Conservation (phyloP, 176 grass and related monocot genomes). For the Rhynchospora breviuscula region DNA sequence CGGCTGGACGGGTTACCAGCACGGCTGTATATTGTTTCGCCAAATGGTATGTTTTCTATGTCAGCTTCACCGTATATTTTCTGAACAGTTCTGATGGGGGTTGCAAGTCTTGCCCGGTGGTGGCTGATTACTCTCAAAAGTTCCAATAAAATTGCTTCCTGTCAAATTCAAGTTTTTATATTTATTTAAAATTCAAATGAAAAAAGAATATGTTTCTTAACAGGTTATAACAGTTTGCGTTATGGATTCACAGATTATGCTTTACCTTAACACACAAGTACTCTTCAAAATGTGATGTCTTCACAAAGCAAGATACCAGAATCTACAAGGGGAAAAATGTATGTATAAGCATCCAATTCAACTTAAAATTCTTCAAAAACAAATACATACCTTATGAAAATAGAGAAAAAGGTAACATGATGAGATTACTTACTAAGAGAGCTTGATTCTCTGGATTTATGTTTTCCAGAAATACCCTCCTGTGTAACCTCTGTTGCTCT, state of each 20-base stretch:
- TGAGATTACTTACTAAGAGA: constrained; percentile 61
- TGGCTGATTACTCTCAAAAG: constrained; percentile 97
- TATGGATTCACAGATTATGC: background rate
- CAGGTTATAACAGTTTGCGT: background rate
- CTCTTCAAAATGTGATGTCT: constrained; percentile 91
- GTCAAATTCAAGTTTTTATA: constrained; percentile 14
- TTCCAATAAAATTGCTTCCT: constrained; percentile 94
- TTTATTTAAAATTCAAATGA: background rate
- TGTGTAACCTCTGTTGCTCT: constrained; percentile 85
- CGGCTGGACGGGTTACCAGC: constrained; percentile 31
- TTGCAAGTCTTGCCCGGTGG: constrained; percentile 91
- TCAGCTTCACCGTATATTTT: constrained; percentile 92
- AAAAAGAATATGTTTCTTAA: background rate
- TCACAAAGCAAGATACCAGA: constrained; percentile 91
- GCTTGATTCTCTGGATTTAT: constrained; percentile 95
- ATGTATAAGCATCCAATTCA: constrained; percentile 26
- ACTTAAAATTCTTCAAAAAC: constrained; percentile 11
- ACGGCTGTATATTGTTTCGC: constrained; percentile 60
- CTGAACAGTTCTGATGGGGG: constrained; percentile 95
- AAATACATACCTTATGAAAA: background rate
- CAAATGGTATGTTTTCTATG: constrained; percentile 83
- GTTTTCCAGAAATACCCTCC: constrained; percentile 94
- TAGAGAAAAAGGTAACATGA: constrained; percentile 9
- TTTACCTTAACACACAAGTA: constrained; percentile 88
- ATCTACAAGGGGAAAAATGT: constrained; percentile 43